Evolutionary conservation across 2,329 filamentous ascomycete species (phyloP).

Genomic region (Colletotrichum sp.): DNA sequence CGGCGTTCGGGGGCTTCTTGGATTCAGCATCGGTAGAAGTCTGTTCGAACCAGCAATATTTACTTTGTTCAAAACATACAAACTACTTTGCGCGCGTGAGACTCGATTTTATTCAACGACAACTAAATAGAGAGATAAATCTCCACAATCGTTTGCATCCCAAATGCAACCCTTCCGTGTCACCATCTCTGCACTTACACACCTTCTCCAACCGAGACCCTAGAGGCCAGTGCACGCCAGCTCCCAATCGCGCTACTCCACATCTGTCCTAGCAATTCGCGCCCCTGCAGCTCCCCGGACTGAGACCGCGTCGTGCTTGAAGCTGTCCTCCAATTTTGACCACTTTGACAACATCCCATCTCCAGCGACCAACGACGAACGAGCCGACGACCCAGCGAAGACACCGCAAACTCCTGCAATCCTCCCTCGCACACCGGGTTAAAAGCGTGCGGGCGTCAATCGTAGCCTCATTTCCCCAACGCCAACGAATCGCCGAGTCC

Average conservation of each 20-base stretch:
- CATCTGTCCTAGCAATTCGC: conserved; percentile 18
- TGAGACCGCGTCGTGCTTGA: conserved; percentile 23
- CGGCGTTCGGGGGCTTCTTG: conserved; percentile 1
- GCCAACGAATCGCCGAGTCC: not conserved
- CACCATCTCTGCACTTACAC: conserved; percentile 5
- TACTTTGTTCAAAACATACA: conserved; percentile 1
- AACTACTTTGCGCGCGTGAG: not conserved
- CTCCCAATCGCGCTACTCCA: conserved; percentile 14
- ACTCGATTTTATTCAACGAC: not conserved
- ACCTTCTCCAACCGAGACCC: not conserved
- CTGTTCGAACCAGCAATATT: conserved; percentile 6
- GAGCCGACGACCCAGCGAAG: not conserved
- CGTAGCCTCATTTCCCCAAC: not conserved
- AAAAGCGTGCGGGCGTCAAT: not conserved
- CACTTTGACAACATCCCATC: conserved; percentile 2
- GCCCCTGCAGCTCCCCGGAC: conserved; percentile 24
- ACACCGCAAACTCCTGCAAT: not conserved
- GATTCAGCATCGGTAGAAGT: conserved; percentile 9
- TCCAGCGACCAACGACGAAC: conserved; percentile 3
- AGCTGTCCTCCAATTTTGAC: conserved; percentile 23
- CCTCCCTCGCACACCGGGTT: not conserved
- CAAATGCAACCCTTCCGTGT: not conserved
- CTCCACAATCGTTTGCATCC: not conserved
- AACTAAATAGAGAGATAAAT: not conserved
- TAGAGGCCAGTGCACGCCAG: conserved; percentile 11